Conservation (phyloP, 148 eudicot species). For the Rhododendron vialii region DNA sequence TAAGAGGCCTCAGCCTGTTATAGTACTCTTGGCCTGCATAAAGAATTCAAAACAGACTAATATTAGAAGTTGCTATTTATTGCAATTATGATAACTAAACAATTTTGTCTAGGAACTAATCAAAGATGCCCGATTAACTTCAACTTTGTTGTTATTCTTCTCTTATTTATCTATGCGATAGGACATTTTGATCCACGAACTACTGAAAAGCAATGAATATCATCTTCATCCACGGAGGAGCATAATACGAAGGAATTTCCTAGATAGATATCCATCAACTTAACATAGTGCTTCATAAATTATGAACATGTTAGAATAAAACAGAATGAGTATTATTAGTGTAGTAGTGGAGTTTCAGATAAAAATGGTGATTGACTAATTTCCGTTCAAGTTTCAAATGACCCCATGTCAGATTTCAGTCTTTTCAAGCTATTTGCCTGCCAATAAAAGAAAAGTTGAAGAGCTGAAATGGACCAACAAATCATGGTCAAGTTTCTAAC, state of each 20-base stretch:
- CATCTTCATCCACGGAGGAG: background rate
- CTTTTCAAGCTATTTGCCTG: background rate
- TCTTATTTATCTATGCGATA: background rate
- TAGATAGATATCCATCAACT: background rate
- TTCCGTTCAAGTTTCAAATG: background rate
- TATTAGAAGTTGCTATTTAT: background rate
- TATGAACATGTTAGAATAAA: background rate
- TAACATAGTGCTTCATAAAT: background rate
- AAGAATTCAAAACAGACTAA: background rate
- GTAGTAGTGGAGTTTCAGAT: background rate
- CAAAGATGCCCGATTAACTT: background rate
- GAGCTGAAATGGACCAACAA: constrained; percentile 1
- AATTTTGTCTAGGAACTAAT: background rate
- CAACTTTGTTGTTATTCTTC: background rate
- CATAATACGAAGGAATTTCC: background rate
- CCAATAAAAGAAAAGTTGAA: background rate
- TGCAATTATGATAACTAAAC: background rate
- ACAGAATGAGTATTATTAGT: background rate
- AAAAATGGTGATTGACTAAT: background rate
- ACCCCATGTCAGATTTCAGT: background rate
- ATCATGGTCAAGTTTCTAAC: background rate
- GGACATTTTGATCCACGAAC: background rate
- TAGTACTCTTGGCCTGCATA: constrained; percentile 45
- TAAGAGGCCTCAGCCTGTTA: constrained; percentile 45
- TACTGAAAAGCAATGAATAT: background rate